Conservation (phyloP, 805 yeast genomes). For the Hanseniaspora pseudoguilliermondii region DNA sequence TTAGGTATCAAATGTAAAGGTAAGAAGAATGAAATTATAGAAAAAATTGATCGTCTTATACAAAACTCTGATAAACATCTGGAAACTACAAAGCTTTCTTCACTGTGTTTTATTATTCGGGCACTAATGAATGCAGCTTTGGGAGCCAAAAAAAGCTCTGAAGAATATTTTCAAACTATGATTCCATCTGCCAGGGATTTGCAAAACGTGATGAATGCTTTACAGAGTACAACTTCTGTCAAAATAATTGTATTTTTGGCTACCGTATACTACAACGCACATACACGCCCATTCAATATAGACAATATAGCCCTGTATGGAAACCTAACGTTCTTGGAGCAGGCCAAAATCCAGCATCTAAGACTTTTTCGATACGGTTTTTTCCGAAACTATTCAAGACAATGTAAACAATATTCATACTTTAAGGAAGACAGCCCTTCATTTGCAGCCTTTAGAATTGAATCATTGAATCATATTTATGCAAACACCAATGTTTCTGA, state of each 20-base stretch:
- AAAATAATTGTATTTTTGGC: neutral
- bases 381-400: neutral
- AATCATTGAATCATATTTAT: neutral
- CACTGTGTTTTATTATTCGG: neutral
- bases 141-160: neutral
- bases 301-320: neutral
- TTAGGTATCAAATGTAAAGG: slow-evolving; percentile 23
- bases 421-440: neutral
- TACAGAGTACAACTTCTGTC: neutral
- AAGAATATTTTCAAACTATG: slow-evolving; percentile 14
- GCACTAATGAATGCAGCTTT: neutral
- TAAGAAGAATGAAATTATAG: slow-evolving; percentile 27
- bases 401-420: neutral
- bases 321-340: neutral
- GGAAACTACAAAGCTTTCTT: neutral
- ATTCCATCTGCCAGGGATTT: slow-evolving; percentile 31
- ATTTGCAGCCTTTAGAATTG: neutral
- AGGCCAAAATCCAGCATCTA: neutral
- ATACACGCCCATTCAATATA: neutral
- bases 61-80: neutral
- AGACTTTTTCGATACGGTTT: neutral
- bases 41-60: neutral
- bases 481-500: neutral
- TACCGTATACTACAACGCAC: neutral
- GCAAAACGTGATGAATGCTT: slow-evolving; percentile 35